Evolutionary conservation across 2,329 filamentous ascomycete genomes (phyloP).

Genomic region (Colletotrichum lindemuthianum): DNA sequence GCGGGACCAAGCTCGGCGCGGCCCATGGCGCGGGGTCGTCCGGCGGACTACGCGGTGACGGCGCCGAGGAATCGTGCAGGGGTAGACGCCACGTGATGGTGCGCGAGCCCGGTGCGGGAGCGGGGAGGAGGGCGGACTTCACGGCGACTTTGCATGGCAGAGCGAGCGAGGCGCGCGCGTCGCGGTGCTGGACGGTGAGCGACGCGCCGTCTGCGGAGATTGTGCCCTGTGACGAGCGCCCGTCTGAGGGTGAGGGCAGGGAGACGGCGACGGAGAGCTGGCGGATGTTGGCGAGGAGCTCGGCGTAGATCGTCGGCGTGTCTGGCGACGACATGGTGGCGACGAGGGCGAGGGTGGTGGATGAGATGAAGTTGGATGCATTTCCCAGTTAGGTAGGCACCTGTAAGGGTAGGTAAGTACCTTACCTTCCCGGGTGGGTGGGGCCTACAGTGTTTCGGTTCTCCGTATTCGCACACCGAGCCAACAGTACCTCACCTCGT

Average conservation of each 20-base stretch:
- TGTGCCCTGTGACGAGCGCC: constrained; percentile 52
- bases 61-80: constrained; percentile 38
- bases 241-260: constrained; percentile 55
- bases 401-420: too few species aligned
- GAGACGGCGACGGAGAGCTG: constrained; percentile 69
- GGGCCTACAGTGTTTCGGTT: too few species aligned
- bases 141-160: constrained; percentile 56
- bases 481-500: too few species aligned
- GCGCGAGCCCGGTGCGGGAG: constrained; percentile 41
- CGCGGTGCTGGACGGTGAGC: constrained; percentile 61
- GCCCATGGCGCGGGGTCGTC: constrained; percentile 64
- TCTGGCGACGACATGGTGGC: constrained; percentile 19
- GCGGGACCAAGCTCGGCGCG: constrained; percentile 56
- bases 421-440: too few species aligned
- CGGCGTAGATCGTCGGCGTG: constrained; percentile 63
- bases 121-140: constrained; percentile 45
- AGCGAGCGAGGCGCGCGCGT: constrained; percentile 44
- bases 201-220: constrained; percentile 56
- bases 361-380: constrained; percentile 16
- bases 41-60: constrained; percentile 32
- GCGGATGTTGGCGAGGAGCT: constrained; percentile 71
- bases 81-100: constrained; percentile 66
- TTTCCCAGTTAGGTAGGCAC: background rate
- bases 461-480: too few species aligned
- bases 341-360: background rate